Percentiles rank a stretch among this genome's conserved stretches.
Conservation (phyloP, 352 stramenopile species). For the Pythium monospermum region DNA sequence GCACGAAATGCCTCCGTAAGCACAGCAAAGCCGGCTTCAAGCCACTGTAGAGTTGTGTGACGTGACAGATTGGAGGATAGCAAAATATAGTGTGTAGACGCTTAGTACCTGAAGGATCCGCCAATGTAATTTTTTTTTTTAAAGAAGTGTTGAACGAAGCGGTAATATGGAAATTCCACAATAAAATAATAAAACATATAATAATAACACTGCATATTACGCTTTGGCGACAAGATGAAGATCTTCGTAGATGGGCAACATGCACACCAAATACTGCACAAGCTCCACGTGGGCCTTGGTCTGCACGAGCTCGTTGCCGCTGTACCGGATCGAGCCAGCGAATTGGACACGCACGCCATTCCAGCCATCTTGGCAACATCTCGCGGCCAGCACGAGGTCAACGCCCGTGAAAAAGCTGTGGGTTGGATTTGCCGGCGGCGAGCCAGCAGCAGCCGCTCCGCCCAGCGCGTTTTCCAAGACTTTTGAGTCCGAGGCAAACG, state of each 20-base stretch:
- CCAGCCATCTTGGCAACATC: slow-evolving; percentile 1
- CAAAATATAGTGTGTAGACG: neutral
- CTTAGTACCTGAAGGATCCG: neutral
- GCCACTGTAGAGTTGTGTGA: slow-evolving; percentile 5
- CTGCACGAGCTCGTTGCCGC: slow-evolving; percentile 20
- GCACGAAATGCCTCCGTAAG: slow-evolving; percentile 75
- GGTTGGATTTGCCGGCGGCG: neutral
- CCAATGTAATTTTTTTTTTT: no score
- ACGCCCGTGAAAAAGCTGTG: neutral
- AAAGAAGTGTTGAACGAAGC: no score
- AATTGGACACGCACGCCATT: slow-evolving; percentile 32
- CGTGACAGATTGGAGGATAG: neutral
- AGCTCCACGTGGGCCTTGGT: slow-evolving; percentile 32
- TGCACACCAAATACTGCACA: slow-evolving; percentile 48
- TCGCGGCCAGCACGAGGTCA: slow-evolving; percentile 11
- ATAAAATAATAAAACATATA: no score
- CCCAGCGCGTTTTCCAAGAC: slow-evolving; percentile 8
- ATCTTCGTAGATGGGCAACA: slow-evolving; percentile 59
- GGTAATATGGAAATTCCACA: slow-evolving; percentile 17
- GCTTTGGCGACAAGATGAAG: slow-evolving; percentile 29
- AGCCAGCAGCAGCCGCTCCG: slow-evolving; percentile 10
- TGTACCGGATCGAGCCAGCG: slow-evolving; percentile 34
- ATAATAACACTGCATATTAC: no score
- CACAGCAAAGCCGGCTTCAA: slow-evolving; percentile 60
- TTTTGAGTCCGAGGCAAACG: slow-evolving; percentile 29